Base-by-base conservation (phyloP, 2,329 filamentous ascomycete genomes). In the Xylariales sp. region DNA sequence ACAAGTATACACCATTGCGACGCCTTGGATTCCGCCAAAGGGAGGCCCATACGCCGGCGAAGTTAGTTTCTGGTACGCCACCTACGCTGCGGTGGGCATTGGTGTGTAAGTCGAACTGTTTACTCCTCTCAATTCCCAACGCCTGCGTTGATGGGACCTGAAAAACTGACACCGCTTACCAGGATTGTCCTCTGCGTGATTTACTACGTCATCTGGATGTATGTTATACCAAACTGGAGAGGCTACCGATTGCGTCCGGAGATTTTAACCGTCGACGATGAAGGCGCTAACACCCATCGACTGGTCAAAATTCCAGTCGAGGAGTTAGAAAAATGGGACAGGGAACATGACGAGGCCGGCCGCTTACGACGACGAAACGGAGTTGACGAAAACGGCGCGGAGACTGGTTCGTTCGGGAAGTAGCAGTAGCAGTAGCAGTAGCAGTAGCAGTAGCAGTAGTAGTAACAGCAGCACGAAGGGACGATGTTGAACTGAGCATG, bases 61-160 rank as follows among this genome's bases (percentile, higher is more conserved):
- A 64, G 90, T 92, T 1, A 90, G 86, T 61, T 93, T 93, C 78
- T 93, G 88, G 87, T 93, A 93, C 70, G 90, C 84, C 1, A 92
- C 90, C 0, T 92, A 93, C 72, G 85, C 86, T 23, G 86, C 89
- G 0, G 85, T 88, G 0, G 90, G 90, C 0, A 84, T 93, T 65
- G 89, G 77, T 28, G 84, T 91, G 86, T 89, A 81, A 82, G 87
- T 86, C n/a, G 1, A n/a, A 18, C 32, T 48, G 32, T 3, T 36
- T 30, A 0, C 32, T 23, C 6, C n/a, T 14, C 36, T 53, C 41
- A 32, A 23, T 23, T 23, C 3, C 43, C 23, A 7, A 41, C 39
- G 28, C 5, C 7, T 49, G 43, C n/a, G 7, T 18, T 12, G 3
- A 34, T 49, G 18, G 30, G 16, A 34, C n/a, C 7, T 7, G 52